A percentile compares a stretch with the other conserved stretches of the same genome.
These are phyloP conservation scores for Fusarium sp. DNA, from an alignment of 2,329 filamentous ascomycete genomes.

Conservation along the genomic window DNA sequence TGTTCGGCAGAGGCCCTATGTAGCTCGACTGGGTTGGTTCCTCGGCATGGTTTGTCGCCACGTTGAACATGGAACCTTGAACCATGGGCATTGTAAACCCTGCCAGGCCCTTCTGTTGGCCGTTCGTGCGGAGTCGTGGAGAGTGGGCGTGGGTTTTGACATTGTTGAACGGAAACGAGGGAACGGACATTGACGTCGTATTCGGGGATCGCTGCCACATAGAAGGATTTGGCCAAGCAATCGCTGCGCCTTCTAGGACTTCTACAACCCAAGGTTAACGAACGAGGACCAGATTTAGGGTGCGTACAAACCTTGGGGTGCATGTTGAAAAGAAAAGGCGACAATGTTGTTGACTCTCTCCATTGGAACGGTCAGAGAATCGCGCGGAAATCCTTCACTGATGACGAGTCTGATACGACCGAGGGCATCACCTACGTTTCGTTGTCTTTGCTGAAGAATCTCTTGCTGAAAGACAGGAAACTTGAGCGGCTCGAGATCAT, in stretches of 20 bases:
- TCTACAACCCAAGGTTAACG: conserved; percentile 54
- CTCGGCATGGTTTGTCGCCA: neutral
- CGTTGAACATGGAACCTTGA: neutral
- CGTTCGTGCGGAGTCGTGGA: conserved; percentile 55
- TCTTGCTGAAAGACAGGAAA: conserved; percentile 81
- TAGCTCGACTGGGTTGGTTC: neutral
- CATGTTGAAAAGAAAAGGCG: conserved; percentile 87
- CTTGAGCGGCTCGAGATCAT: conserved; percentile 69
- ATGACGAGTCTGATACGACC: conserved; percentile 83
- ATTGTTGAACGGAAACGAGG: conserved; percentile 57
- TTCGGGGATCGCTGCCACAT: conserved; percentile 72
- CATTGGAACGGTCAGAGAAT: conserved; percentile 64
- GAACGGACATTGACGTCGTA: conserved; percentile 55
- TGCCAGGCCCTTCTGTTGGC: neutral
- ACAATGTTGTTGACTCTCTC: conserved; percentile 79
- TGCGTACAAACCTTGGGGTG: conserved; percentile 73
- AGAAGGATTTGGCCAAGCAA: conserved; percentile 82
- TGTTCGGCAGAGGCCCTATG: neutral
- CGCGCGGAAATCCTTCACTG: conserved; percentile 76
- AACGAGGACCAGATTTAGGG: rapidly evolving
- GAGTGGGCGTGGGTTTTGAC: conserved; percentile 73
- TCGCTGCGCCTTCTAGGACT: conserved; percentile 76
- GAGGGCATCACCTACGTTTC: conserved; percentile 77
- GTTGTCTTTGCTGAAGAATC: conserved; percentile 75
- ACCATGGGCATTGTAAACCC: neutral